phyloP scores from a whole-genome alignment of 495 filamentous ascomycete species.

The Aspergillus panamensis region DNA sequence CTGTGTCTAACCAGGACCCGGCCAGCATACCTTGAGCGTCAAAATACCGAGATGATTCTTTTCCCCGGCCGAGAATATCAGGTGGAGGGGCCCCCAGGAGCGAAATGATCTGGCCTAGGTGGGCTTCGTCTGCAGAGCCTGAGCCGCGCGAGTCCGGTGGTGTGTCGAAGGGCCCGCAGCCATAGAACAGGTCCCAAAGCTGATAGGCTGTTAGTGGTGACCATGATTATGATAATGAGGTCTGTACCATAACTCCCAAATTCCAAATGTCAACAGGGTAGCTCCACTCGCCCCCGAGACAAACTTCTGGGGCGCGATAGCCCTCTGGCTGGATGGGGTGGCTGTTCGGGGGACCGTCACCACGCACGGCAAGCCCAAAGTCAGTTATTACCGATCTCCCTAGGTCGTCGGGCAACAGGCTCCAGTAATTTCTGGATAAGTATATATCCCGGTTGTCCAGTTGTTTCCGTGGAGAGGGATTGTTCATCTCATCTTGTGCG shows the following conservation, averaged over 20 bases:
- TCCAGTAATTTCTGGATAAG: conserved; percentile 32
- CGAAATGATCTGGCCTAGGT: conserved; percentile 29
- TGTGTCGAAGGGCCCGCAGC: conserved; percentile 25
- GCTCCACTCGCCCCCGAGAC: conserved; percentile 34
- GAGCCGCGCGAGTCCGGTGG: conserved; percentile 15
- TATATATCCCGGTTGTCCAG: conserved; percentile 32
- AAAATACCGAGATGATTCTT: conserved; percentile 25
- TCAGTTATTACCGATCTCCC: conserved; percentile 34
- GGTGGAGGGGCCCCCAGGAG: conserved; percentile 28
- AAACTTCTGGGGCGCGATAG: conserved; percentile 39
- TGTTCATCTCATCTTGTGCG: conserved; percentile 26
- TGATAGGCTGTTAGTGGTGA: conserved; percentile 16
- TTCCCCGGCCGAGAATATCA: conserved; percentile 23
- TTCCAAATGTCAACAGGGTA: conserved; percentile 40
- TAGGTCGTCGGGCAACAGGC: conserved; percentile 9
- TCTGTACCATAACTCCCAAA: conserved; percentile 19
- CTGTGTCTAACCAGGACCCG: conserved; percentile 10
- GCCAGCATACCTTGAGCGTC: conserved; percentile 17
- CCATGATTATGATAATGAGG: conserved; percentile 12
- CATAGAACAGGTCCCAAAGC: conserved; percentile 31
- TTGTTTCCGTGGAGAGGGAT: conserved; percentile 32
- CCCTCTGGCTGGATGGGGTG: conserved; percentile 35
- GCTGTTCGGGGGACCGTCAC: conserved; percentile 21
- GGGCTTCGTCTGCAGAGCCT: conserved; percentile 22
- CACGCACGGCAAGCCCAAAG: conserved; percentile 36